phyloP scores from a whole-genome alignment of 1,139 yeast genomes.

The Blastobotrys buckinghamii region DNA sequence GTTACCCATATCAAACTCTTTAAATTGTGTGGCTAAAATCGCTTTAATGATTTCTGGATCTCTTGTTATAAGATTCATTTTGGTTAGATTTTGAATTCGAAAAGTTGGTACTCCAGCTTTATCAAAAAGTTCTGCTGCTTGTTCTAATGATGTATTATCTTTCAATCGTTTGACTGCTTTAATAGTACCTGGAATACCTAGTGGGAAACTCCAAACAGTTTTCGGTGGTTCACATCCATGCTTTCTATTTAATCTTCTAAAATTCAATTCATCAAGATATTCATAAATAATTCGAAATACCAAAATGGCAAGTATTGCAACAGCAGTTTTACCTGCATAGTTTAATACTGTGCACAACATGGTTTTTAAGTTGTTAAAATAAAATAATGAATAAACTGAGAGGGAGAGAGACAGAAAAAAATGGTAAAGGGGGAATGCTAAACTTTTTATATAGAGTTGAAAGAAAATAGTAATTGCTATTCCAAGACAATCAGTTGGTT shows the following conservation, averaged over 20 bases:
- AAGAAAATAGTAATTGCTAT: too few relatives aligned
- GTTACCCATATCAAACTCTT: slow-evolving; percentile 47
- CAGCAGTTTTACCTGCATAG: background rate
- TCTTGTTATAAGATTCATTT: background rate
- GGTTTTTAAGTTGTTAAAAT: too few relatives aligned
- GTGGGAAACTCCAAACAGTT: background rate
- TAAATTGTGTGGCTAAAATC: slow-evolving; percentile 37
- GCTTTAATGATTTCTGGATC: slow-evolving; percentile 38
- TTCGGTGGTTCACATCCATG: background rate
- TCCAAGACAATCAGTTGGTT: too few relatives aligned
- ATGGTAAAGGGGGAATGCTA: too few relatives aligned
- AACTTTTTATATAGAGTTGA: too few relatives aligned
- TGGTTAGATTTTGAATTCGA: slow-evolving; percentile 5
- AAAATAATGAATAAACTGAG: too few relatives aligned
- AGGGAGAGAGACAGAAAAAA: too few relatives aligned
- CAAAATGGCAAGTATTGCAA: background rate
- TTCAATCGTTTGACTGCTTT: background rate
- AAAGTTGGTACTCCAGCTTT: background rate
- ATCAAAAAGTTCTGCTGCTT: background rate
- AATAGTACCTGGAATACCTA: background rate
- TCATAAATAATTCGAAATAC: slow-evolving; percentile 1
- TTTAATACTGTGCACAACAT: too few relatives aligned
- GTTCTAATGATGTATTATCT: background rate
- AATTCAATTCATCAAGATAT: slow-evolving; percentile 2
- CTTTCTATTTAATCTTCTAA: slow-evolving; percentile 3